phyloP scores from a whole-genome alignment of 2,329 filamentous ascomycete species.

The Paradendryphiella salina region DNA sequence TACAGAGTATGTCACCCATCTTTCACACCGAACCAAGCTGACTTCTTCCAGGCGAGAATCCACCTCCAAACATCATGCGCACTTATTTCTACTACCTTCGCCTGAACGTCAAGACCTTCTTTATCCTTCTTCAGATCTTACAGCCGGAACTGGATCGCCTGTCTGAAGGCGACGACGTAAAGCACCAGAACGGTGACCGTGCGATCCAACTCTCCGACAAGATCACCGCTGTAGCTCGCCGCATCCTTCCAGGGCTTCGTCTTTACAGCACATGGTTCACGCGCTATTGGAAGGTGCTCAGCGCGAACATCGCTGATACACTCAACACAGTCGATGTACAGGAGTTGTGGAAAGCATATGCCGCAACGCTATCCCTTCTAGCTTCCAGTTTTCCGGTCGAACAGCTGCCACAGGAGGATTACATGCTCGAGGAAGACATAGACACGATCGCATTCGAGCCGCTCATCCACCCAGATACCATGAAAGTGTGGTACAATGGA shows the following conservation, averaged over 20 bases:
- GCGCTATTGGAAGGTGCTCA: slow-evolving; percentile 58
- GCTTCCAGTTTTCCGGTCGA: slow-evolving; percentile 62
- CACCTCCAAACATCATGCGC: slow-evolving; percentile 43
- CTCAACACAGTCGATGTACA: slow-evolving; percentile 61
- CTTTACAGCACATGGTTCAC: slow-evolving; percentile 71
- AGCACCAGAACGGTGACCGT: slow-evolving; percentile 43
- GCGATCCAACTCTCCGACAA: slow-evolving; percentile 51
- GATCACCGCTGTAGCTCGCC: slow-evolving; percentile 62
- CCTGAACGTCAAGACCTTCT: slow-evolving; percentile 78
- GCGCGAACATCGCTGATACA: slow-evolving; percentile 58
- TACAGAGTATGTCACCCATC: slow-evolving; percentile 55
- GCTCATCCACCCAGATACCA: slow-evolving; percentile 55
- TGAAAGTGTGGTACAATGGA: slow-evolving; percentile 57
- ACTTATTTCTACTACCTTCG: slow-evolving; percentile 67
- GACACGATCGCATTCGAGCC: slow-evolving; percentile 68
- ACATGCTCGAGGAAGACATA: slow-evolving; percentile 70
- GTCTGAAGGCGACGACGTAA: slow-evolving; percentile 53
- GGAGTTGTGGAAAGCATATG: slow-evolving; percentile 68
- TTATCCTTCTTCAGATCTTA: slow-evolving; percentile 70
- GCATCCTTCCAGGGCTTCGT: slow-evolving; percentile 65
- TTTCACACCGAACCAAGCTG: slow-evolving; percentile 9
- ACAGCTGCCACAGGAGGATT: slow-evolving; percentile 59
- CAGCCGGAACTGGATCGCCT: slow-evolving; percentile 68
- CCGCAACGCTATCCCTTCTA: slow-evolving; percentile 63
- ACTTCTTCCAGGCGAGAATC: slow-evolving; percentile 26